phyloP scores from a whole-genome alignment of 1,284 basidiomycete species.

The Cutaneotrichosporon sp. region DNA sequence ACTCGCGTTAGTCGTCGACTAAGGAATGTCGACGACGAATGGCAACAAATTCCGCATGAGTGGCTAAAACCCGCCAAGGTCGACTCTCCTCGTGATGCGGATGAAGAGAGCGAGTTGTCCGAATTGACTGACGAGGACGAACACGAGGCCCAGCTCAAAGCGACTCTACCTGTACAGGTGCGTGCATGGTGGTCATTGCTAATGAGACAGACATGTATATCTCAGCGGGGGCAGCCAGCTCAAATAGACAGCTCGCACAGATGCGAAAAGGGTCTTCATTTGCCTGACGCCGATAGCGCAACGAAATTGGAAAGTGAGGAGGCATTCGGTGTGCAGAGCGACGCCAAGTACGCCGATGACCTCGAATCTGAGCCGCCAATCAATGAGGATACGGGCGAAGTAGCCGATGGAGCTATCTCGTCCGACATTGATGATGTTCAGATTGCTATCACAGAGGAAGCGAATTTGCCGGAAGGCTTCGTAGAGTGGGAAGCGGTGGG shows the following conservation, averaged over 20 bases:
- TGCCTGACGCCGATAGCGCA: constrained; percentile 3
- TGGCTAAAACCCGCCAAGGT: constrained; percentile 30
- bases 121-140: constrained; percentile 45
- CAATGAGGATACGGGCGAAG: constrained; percentile 7
- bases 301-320: constrained; percentile 3
- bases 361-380: not conserved
- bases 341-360: constrained; percentile 1
- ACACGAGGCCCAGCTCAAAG: constrained; percentile 20
- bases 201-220: no score
- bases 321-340: constrained; percentile 10
- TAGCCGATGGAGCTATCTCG: constrained; percentile 3
- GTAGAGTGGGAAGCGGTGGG: constrained; percentile 51
- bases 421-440: constrained; percentile 34
- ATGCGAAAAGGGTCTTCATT: no score
- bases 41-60: constrained; percentile 48
- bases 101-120: constrained; percentile 43
- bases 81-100: constrained; percentile 16
- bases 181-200: no score
- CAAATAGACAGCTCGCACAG: no score
- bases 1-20: constrained; percentile 36
- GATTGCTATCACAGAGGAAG: constrained; percentile 36
- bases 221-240: no score
- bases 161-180: not conserved
- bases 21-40: constrained; percentile 39
- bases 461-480: constrained; percentile 38